A percentile compares a stretch with the other conserved stretches of the same genome.
These are phyloP conservation scores for Macaranga tanarius DNA, from an alignment of 441 rosid genomes.

Conservation along the genomic window DNA sequence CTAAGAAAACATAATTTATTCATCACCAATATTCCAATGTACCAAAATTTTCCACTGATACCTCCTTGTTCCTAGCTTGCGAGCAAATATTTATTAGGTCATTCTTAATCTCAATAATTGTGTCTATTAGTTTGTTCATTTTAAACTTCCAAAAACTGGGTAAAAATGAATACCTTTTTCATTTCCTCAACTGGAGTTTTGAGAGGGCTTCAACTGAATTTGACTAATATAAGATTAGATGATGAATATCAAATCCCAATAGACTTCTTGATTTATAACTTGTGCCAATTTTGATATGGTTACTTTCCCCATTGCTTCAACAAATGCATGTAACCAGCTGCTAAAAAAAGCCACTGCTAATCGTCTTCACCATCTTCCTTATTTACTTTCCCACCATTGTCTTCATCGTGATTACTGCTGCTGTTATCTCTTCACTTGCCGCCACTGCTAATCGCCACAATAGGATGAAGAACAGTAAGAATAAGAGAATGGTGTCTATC, in stretches of 20 bases:
- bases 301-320: constrained; percentile 90
- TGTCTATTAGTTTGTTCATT: background rate
- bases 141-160: background rate
- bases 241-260: constrained; percentile 14
- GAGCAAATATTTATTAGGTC: background rate
- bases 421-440: too few relatives aligned
- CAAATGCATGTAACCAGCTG: constrained; percentile 77
- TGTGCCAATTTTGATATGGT: constrained; percentile 83
- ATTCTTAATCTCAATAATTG: background rate
- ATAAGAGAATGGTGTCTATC: too few relatives aligned
- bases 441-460: too few relatives aligned
- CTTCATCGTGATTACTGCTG: too few relatives aligned
- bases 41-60: background rate
- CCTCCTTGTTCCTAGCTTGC: constrained; percentile 2
- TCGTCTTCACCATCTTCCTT: too few relatives aligned
- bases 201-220: constrained; percentile 13
- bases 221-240: constrained; percentile 9
- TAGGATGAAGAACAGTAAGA: too few relatives aligned
- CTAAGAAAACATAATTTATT: background rate
- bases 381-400: too few relatives aligned
- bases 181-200: background rate
- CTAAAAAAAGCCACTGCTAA: constrained; percentile 59
- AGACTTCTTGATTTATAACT: constrained; percentile 38
- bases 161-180: constrained; percentile 4
- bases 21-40: background rate